phyloP scores from a whole-genome alignment of 1,284 basidiomycete genomes.

The Boletus sp. region DNA sequence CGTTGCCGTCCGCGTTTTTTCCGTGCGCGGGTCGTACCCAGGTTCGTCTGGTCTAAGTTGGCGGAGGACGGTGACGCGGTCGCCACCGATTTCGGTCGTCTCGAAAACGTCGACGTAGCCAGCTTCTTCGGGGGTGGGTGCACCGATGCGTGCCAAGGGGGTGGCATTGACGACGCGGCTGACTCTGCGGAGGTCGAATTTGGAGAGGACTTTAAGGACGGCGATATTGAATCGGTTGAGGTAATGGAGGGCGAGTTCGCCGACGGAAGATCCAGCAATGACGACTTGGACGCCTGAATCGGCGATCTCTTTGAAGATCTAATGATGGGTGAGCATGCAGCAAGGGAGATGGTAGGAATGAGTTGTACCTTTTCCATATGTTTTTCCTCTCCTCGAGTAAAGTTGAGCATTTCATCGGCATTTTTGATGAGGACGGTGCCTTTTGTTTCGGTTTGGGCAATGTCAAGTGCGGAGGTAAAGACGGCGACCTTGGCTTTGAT shows the following conservation, averaged over 20 bases:
- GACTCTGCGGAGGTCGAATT: conserved; percentile 94
- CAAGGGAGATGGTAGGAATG: fast-evolving
- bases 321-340: background rate
- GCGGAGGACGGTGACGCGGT: conserved; percentile 95
- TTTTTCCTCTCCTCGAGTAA: conserved; percentile 94
- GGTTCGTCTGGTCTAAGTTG: conserved; percentile 72
- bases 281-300: conserved; percentile 95
- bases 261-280: conserved; percentile 91
- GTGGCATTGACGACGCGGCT: conserved; percentile 97
- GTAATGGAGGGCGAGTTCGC: conserved; percentile 97
- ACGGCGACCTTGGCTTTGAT: conserved; percentile 89
- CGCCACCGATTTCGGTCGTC: conserved; percentile 96
- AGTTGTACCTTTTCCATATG: conserved; percentile 85
- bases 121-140: conserved; percentile 96
- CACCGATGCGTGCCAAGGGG: conserved; percentile 93
- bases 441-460: conserved; percentile 98
- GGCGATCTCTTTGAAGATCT: conserved; percentile 98
- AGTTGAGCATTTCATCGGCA: conserved; percentile 96
- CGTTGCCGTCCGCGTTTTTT: conserved; percentile 86
- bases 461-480: conserved; percentile 91
- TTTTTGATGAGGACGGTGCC: conserved; percentile 97
- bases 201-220: conserved; percentile 97
- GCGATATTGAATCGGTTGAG: conserved; percentile 93
- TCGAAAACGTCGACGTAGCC: conserved; percentile 95
- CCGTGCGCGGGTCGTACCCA: conserved; percentile 56